A percentile compares a stretch with the other conserved stretches of the same genome.
Evolutionary conservation across 306 rosid species (phyloP).

Genomic region (Lathyrus tuberosus): DNA sequence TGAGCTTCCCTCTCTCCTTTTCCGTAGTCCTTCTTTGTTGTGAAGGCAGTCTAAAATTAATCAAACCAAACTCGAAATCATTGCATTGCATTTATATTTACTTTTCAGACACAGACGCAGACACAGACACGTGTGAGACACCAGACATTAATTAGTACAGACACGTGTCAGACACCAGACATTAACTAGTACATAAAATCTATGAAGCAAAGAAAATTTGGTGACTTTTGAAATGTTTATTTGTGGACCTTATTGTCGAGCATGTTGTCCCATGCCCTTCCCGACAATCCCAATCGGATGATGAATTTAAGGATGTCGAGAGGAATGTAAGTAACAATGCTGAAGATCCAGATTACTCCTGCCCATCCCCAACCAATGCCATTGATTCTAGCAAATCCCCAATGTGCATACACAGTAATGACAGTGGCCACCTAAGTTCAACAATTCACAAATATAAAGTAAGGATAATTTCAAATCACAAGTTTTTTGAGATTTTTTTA

Average conservation of each 20-base stretch:
- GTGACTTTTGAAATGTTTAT: neutral
- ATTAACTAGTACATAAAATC: neutral
- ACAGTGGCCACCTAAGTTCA: constrained; percentile 68
- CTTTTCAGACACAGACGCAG: neutral
- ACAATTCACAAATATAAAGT: neutral
- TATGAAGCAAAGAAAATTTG: neutral
- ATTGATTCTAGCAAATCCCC: constrained; percentile 77
- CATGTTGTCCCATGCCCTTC: constrained; percentile 75
- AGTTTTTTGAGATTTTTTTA: neutral
- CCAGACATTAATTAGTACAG: neutral
- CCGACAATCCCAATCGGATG: constrained; percentile 60
- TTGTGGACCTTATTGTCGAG: constrained; percentile 56
- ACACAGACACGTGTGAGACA: neutral
- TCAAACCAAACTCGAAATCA: constrained; percentile 18
- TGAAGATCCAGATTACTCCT: constrained; percentile 77
- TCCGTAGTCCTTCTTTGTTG: constrained; percentile 79
- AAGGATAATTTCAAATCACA: neutral
- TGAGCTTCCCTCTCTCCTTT: constrained; percentile 83
- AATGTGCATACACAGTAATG: constrained; percentile 72
- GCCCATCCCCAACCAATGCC: constrained; percentile 97
- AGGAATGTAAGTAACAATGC: constrained; percentile 77
- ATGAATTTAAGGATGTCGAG: constrained; percentile 77
- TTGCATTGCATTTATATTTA: neutral
- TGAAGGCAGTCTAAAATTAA: constrained; percentile 63
- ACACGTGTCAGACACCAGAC: neutral